phyloP scores from a whole-genome alignment of 805 yeast species.

The Monosporozyma aerobia region DNA sequence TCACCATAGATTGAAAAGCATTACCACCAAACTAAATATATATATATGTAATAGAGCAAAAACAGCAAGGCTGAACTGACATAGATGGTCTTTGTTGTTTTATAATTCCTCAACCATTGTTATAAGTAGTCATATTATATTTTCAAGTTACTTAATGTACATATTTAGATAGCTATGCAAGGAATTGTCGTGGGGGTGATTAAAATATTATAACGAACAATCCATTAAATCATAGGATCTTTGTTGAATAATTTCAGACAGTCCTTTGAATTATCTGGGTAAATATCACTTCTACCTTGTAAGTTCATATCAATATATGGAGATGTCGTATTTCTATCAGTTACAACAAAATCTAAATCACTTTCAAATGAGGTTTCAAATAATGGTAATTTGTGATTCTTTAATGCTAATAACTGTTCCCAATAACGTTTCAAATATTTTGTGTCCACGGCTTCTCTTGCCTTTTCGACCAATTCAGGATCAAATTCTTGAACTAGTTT shows the following conservation, averaged over 20 bases:
- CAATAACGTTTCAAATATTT: conserved; percentile 10
- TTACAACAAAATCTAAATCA: background rate
- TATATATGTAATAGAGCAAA: too few species aligned
- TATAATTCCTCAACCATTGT: too few species aligned
- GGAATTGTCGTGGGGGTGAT: background rate
- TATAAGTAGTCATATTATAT: too few species aligned
- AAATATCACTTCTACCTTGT: conserved; percentile 3
- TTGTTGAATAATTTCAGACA: conserved; percentile 1
- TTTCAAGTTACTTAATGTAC: too few species aligned
- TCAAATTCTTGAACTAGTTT: conserved; percentile 3
- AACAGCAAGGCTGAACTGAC: too few species aligned
- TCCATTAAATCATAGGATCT: conserved; percentile 1
- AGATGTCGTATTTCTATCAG: background rate
- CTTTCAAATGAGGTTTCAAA: conserved; percentile 1
- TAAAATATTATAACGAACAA: too few species aligned
- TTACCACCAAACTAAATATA: too few species aligned
- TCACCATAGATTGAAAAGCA: too few species aligned
- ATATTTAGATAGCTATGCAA: too few species aligned
- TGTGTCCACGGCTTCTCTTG: conserved; percentile 5
- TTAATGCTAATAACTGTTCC: conserved; percentile 7
- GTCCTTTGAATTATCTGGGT: conserved; percentile 1
- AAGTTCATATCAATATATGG: conserved; percentile 5
- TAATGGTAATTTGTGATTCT: conserved; percentile 6
- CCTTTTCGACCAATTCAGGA: conserved; percentile 1
- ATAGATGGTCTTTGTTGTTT: too few species aligned